Conservation (phyloP, 2,329 filamentous ascomycete species). For the Madurella mycetomatis region DNA sequence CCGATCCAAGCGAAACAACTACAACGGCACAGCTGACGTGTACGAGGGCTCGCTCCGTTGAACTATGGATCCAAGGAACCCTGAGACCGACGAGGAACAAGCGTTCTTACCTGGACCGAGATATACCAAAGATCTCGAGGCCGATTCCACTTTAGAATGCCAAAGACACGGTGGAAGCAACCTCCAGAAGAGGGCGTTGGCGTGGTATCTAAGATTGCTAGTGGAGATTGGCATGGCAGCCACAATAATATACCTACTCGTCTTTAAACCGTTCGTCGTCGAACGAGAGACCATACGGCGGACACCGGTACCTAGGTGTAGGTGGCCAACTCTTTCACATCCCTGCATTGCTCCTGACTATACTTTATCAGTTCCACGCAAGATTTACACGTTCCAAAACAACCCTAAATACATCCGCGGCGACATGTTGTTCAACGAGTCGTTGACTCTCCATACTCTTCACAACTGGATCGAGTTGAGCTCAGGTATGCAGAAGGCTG, state of each 20-base stretch:
- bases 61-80: conserved; percentile 21
- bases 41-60: no score
- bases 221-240: conserved; percentile 31
- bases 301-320: conserved; percentile 33
- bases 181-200: conserved; percentile 12
- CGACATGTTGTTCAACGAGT: conserved; percentile 34
- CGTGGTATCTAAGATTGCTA: conserved; percentile 27
- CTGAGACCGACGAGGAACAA: conserved; percentile 27
- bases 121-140: neutral
- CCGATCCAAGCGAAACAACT: no score
- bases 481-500: conserved; percentile 24
- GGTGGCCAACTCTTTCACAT: neutral
- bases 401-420: conserved; percentile 31
- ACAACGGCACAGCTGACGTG: no score
- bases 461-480: conserved; percentile 36
- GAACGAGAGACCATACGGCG: conserved; percentile 6
- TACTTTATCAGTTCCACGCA: conserved; percentile 28
- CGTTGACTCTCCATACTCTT: conserved; percentile 31
- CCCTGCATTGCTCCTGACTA: conserved; percentile 7
- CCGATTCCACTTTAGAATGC: neutral
- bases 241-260: conserved; percentile 27
- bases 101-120: conserved; percentile 25
- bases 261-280: conserved; percentile 10
- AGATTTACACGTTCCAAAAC: conserved; percentile 32
- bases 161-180: neutral